phyloP scores from a whole-genome alignment of 768 basidiomycete genomes.

The Russula virescens region DNA sequence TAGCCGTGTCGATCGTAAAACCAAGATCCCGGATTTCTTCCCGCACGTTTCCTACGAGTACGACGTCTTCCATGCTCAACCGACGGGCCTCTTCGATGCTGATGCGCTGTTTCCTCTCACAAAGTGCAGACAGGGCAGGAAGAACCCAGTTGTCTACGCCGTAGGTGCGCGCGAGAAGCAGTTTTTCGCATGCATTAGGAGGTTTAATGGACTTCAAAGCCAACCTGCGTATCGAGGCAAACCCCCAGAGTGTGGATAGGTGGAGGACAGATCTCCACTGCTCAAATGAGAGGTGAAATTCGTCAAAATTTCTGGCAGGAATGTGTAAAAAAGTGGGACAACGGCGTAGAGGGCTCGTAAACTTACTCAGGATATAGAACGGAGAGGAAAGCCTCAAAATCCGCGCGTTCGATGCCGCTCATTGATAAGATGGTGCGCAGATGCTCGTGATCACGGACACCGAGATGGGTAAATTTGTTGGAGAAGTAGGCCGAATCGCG shows the following conservation, averaged over 20 bases:
- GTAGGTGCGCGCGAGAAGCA: conserved; percentile 7
- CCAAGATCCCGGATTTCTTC: background rate
- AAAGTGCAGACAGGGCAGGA: background rate
- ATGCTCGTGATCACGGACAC: background rate
- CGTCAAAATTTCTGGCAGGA: conserved; percentile 1
- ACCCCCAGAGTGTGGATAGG: conserved; percentile 29
- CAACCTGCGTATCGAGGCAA: conserved; percentile 17
- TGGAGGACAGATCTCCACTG: conserved; percentile 28
- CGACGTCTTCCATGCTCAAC: background rate
- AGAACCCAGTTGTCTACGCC: background rate
- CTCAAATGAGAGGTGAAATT: conserved; percentile 14
- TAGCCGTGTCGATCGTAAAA: background rate
- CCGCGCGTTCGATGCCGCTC: background rate
- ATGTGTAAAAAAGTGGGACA: no score
- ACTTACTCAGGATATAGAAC: conserved; percentile 2
- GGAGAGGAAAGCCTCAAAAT: conserved; percentile 2
- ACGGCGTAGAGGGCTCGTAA: background rate
- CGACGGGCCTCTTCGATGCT: background rate
- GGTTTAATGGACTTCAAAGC: conserved; percentile 1
- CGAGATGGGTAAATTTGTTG: background rate
- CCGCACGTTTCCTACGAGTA: background rate
- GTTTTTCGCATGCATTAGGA: background rate
- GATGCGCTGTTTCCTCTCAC: background rate
- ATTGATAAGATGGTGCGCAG: background rate
- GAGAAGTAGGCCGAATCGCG: conserved; percentile 15